Evolutionary conservation across 202 grass and related monocot species (phyloP).

Genomic region (Hordeum pubiflorum): DNA sequence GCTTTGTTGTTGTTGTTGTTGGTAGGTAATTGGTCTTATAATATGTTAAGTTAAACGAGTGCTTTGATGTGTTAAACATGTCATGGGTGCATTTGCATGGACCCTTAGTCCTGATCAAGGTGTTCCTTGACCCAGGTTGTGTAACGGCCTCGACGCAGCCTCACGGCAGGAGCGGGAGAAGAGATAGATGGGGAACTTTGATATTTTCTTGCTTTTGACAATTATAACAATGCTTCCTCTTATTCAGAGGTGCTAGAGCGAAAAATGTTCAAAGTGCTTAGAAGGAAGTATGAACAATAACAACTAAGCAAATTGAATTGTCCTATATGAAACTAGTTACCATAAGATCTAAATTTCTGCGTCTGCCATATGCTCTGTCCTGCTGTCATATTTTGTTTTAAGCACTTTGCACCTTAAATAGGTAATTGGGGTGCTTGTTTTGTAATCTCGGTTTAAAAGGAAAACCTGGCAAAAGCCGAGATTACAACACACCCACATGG

Average conservation of each 20-base stretch:
- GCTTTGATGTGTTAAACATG: neutral
- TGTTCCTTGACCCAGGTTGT: neutral
- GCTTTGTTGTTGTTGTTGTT: too few species aligned
- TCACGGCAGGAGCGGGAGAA: neutral
- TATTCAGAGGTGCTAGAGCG: neutral
- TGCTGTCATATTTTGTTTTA: neutral
- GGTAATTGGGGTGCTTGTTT: neutral
- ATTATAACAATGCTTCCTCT: neutral
- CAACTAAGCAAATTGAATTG: neutral
- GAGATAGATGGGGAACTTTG: neutral
- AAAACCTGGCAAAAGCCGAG: neutral
- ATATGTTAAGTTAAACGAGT: neutral
- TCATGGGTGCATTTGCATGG: neutral
- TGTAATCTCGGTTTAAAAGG: too few species aligned
- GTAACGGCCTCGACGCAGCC: neutral
- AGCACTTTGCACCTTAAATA: neutral
- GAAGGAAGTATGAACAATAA: neutral
- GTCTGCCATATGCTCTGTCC: neutral
- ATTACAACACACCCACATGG: neutral
- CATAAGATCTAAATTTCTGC: neutral
- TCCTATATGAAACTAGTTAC: neutral
- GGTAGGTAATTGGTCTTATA: neutral
- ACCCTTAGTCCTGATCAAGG: neutral
- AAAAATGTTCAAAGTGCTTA: neutral
- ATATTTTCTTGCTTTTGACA: neutral